Evolutionary conservation across 192 early-diverging fungal genomes (phyloP).

Genomic region (Backusella tarrabulga): DNA sequence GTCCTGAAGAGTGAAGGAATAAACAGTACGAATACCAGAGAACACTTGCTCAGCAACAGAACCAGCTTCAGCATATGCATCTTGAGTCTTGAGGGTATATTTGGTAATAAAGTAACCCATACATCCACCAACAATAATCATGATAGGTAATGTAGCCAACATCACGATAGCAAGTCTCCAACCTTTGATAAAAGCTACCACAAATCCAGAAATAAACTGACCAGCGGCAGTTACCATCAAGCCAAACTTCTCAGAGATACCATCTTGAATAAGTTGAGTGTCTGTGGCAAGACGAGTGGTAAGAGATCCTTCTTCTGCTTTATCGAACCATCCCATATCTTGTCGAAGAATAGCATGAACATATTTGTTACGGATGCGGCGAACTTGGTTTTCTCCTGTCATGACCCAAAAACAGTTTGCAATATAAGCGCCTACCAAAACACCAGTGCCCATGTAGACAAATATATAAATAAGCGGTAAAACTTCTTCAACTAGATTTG

Average conservation of each 20-base stretch:
- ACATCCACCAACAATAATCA: conserved; percentile 44
- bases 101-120: conserved; percentile 51
- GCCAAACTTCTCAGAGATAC: conserved; percentile 83
- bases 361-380: conserved; percentile 75
- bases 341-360: conserved; percentile 79
- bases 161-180: conserved; percentile 86
- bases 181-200: conserved; percentile 75
- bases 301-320: conserved; percentile 72
- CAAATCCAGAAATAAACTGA: conserved; percentile 72
- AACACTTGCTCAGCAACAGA: conserved; percentile 85
- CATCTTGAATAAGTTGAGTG: conserved; percentile 85
- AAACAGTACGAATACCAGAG: conserved; percentile 83
- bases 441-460: conserved; percentile 57
- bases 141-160: conserved; percentile 69
- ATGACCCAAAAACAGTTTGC: conserved; percentile 58
- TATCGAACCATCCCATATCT: conserved; percentile 87
- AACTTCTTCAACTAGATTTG: conserved; percentile 12
- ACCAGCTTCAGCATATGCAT: conserved; percentile 81
- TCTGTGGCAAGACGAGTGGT: conserved; percentile 87
- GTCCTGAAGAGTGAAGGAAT: conserved; percentile 77
- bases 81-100: conserved; percentile 41
- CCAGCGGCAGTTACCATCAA: conserved; percentile 60
- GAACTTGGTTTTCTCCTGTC: conserved; percentile 50
- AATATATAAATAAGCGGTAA: conserved; percentile 41
- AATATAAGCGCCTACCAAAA: conserved; percentile 56